A percentile compares a stretch with the other conserved stretches of the same genome.
Evolutionary conservation across 2,329 filamentous ascomycete genomes (phyloP).

Genomic region (Penicillium polonicum): DNA sequence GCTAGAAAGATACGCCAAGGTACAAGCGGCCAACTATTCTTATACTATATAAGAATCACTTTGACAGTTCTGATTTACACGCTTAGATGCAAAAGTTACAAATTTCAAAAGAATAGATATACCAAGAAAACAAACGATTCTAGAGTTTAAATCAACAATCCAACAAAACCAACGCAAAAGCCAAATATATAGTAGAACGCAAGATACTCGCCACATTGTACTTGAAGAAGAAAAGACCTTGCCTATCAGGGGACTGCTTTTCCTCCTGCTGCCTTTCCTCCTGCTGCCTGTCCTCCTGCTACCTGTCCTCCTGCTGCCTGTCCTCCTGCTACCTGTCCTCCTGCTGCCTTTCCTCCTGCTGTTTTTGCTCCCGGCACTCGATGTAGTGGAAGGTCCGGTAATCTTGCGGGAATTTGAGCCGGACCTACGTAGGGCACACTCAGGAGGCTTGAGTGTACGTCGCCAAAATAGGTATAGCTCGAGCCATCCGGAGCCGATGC

Average conservation of each 20-base stretch:
- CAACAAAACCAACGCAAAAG: not conserved
- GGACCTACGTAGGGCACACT: fast-evolving
- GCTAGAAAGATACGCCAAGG: not conserved
- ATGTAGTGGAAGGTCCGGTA: not conserved
- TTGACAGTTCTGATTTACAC: not conserved
- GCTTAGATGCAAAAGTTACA: too few species aligned
- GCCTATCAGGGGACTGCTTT: not conserved
- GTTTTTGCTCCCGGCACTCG: not conserved
- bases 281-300: too few species aligned
- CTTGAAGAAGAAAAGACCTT: not conserved
- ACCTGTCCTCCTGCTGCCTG: too few species aligned
- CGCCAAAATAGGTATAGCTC: not conserved
- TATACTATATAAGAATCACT: not conserved
- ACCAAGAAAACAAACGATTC: not conserved
- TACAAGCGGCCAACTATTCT: not conserved
- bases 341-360: too few species aligned
- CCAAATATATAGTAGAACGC: not conserved
- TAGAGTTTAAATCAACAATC: not conserved
- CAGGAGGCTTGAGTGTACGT: not conserved
- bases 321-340: too few species aligned
- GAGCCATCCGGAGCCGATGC: not conserved
- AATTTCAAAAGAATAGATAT: not conserved
- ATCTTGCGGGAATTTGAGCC: not conserved
- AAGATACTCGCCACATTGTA: not conserved
- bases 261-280: too few species aligned